Conservation (phyloP, 129 eudicot species). For the Saussurea involucrata region DNA sequence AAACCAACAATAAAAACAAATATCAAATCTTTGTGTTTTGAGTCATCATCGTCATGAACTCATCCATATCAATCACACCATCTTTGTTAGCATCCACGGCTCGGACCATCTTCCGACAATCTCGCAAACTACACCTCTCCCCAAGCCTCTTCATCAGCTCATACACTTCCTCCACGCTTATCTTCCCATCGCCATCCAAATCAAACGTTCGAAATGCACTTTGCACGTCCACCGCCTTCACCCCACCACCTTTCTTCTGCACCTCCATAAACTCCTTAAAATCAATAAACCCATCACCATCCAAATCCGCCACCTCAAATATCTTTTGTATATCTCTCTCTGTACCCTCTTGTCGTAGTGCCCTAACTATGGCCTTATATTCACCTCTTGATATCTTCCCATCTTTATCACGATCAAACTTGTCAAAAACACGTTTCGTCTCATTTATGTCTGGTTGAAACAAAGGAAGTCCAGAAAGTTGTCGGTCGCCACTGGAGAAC, state of each 20-base stretch:
- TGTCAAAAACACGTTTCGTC: conserved; percentile 64
- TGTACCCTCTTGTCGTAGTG: conserved; percentile 53
- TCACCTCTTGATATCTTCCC: conserved; percentile 82
- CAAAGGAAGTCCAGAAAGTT: conserved; percentile 42
- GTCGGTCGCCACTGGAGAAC: conserved; percentile 52
- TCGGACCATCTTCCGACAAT: conserved; percentile 74
- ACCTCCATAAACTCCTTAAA: conserved; percentile 85
- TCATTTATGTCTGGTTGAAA: conserved; percentile 53
- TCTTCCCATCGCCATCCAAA: conserved; percentile 74
- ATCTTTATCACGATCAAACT: conserved; percentile 71
- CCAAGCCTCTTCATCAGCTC: conserved; percentile 70
- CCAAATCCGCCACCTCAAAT: conserved; percentile 78
- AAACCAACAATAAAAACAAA: not conserved
- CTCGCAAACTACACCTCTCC: conserved; percentile 66
- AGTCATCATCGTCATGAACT: conserved; percentile 86
- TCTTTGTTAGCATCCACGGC: conserved; percentile 76
- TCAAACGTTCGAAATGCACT: conserved; percentile 71
- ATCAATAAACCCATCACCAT: conserved; percentile 74
- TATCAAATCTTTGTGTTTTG: conserved; percentile 32
- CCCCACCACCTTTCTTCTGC: conserved; percentile 73
- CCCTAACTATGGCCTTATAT: conserved; percentile 61
- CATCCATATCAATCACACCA: conserved; percentile 79
- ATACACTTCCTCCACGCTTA: conserved; percentile 66
- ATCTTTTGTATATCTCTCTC: conserved; percentile 63
- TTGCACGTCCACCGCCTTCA: conserved; percentile 58